These are phyloP conservation scores for Leccinum uliginosum DNA, from an alignment of 768 basidiomycete genomes.

Conservation along the genomic window DNA sequence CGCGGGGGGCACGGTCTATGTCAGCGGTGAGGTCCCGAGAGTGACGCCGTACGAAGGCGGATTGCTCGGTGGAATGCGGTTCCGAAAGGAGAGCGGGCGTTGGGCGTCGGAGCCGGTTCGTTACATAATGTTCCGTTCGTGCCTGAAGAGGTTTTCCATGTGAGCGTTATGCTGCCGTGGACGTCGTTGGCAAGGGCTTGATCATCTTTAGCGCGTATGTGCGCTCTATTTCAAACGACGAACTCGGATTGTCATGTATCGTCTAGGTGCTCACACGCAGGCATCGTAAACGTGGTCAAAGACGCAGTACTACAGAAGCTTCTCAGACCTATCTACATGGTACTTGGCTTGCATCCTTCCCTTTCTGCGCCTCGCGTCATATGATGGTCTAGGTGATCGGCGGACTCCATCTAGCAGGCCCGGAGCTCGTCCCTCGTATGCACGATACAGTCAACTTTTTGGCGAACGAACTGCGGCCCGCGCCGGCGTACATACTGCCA, in stretches of 20 bases:
- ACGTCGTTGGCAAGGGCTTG: constrained; percentile 78
- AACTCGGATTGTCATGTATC: background rate
- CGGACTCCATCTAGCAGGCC: constrained; percentile 77
- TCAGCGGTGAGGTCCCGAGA: constrained; percentile 79
- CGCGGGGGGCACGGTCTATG: constrained; percentile 59
- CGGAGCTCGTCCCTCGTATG: constrained; percentile 62
- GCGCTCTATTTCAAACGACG: background rate
- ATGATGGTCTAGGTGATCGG: constrained; percentile 57
- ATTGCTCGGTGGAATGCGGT: constrained; percentile 62
- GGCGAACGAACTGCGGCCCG: constrained; percentile 50
- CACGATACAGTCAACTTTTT: constrained; percentile 68
- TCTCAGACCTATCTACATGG: constrained; percentile 73
- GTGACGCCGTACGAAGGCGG: constrained; percentile 66
- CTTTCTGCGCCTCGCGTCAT: background rate
- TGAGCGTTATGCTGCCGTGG: constrained; percentile 67
- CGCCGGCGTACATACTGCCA: constrained; percentile 68
- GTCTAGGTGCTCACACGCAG: constrained; percentile 67
- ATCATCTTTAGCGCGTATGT: constrained; percentile 81
- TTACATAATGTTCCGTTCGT: background rate
- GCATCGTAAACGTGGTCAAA: constrained; percentile 78
- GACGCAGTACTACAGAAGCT: constrained; percentile 62
- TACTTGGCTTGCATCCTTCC: constrained; percentile 16
- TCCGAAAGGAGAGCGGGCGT: constrained; percentile 34
- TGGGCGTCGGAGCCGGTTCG: constrained; percentile 57
- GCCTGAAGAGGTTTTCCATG: background rate